Evolutionary conservation across 768 basidiomycete species (phyloP).

Genomic region (Serendipita indica): DNA sequence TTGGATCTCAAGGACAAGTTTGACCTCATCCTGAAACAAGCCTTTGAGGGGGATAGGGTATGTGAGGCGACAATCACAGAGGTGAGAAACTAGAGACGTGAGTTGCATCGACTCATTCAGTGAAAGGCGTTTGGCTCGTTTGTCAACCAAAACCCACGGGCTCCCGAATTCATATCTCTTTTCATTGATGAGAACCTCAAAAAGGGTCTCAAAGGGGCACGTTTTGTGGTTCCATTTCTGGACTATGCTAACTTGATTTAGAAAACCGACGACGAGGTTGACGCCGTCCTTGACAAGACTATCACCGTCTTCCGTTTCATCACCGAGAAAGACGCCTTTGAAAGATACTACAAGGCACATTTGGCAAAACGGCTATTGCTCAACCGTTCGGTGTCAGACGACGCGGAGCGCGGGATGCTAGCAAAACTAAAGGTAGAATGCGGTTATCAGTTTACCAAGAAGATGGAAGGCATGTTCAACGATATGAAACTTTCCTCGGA

Average conservation of each 20-base stretch:
- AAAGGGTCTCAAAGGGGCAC: constrained; percentile 84
- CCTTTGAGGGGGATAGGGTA: constrained; percentile 59
- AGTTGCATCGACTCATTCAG: background rate
- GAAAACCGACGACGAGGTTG: constrained; percentile 94
- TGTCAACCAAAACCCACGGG: constrained; percentile 73
- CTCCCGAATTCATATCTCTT: constrained; percentile 88
- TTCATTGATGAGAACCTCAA: constrained; percentile 95
- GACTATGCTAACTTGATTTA: constrained; percentile 21
- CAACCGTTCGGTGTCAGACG: constrained; percentile 83
- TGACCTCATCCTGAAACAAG: constrained; percentile 52
- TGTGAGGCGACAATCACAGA: constrained; percentile 74
- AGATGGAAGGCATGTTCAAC: constrained; percentile 96
- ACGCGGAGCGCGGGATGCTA: constrained; percentile 94
- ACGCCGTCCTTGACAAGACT: constrained; percentile 81
- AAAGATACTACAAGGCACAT: constrained; percentile 93
- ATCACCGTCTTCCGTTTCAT: constrained; percentile 92
- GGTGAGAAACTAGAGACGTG: constrained; percentile 31
- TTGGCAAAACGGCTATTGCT: constrained; percentile 83
- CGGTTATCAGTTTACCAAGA: constrained; percentile 93
- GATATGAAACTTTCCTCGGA: constrained; percentile 87
- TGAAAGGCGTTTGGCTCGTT: constrained; percentile 80
- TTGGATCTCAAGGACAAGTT: constrained; percentile 86
- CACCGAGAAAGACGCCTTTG: constrained; percentile 92
- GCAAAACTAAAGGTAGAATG: constrained; percentile 94
- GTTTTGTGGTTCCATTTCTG: constrained; percentile 21